A percentile compares a stretch with the other conserved stretches of the same genome.
phyloP scores from a whole-genome alignment of 371 early-diverging fungal species.

The Mucor indicus region DNA sequence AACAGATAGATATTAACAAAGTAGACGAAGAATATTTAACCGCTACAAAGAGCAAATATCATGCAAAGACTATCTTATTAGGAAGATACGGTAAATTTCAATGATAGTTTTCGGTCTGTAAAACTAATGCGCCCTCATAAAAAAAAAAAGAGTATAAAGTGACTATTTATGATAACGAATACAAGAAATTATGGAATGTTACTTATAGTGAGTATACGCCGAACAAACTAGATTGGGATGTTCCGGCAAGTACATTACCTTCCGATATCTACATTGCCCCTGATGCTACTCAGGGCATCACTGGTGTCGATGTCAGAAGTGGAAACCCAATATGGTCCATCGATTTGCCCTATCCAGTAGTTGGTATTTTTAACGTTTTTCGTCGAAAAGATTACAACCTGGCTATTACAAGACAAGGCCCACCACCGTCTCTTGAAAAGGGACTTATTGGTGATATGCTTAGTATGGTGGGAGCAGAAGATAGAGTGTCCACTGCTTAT shows the following conservation, averaged over 20 bases:
- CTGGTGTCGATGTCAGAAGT: conserved; percentile 27
- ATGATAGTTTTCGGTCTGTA: neutral
- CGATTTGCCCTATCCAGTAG: conserved; percentile 34
- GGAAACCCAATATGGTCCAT: conserved; percentile 30
- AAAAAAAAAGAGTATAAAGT: conserved; percentile 23
- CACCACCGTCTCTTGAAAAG: conserved; percentile 24
- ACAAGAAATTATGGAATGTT: conserved; percentile 33
- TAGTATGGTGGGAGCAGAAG: conserved; percentile 1
- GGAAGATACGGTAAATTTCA: conserved; percentile 38
- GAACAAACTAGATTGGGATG: conserved; percentile 35
- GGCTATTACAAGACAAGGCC: conserved; percentile 28
- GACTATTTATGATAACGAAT: conserved; percentile 21
- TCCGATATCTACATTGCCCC: conserved; percentile 44
- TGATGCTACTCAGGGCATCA: conserved; percentile 28
- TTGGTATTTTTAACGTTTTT: conserved; percentile 42
- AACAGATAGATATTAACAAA: conserved; percentile 47
- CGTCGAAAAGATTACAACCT: conserved; percentile 32
- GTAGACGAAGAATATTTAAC: conserved; percentile 14
- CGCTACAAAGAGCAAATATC: conserved; percentile 18
- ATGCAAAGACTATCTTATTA: conserved; percentile 35
- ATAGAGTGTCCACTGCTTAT: conserved; percentile 30
- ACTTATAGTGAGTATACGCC: conserved; percentile 47
- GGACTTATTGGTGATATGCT: conserved; percentile 30
- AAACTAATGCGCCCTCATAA: no score
- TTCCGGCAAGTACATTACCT: conserved; percentile 20